Conservation (phyloP, 192 early-diverging fungal genomes). For the Coemansia sp. region DNA sequence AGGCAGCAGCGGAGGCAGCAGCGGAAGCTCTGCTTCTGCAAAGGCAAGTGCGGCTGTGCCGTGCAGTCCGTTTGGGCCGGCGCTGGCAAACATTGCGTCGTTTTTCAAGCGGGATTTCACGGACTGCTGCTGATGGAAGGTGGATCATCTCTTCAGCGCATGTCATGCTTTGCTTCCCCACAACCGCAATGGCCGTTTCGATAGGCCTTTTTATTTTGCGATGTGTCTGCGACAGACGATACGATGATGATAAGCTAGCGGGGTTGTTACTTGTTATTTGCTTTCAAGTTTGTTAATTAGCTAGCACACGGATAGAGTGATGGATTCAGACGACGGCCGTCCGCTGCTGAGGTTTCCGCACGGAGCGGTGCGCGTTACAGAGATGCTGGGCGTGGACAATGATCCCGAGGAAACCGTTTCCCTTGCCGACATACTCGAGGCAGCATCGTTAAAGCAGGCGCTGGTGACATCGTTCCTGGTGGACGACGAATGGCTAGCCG, state of each 20-base stretch:
- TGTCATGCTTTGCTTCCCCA: no score
- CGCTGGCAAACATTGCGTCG: slow-evolving; percentile 19
- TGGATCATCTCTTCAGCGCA: no score
- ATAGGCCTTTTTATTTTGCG: no score
- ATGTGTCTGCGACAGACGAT: no score
- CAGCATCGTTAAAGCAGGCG: slow-evolving; percentile 3
- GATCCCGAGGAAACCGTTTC: slow-evolving; percentile 4
- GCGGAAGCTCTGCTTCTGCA: no score
- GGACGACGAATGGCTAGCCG: slow-evolving; percentile 24
- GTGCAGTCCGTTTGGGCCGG: slow-evolving; percentile 23
- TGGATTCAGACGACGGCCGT: not conserved
- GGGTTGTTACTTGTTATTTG: not conserved
- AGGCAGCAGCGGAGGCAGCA: no score
- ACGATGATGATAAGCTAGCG: not conserved
- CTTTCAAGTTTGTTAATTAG: not conserved
- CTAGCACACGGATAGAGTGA: not conserved
- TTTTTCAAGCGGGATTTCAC: slow-evolving; percentile 41
- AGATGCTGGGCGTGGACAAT: not conserved
- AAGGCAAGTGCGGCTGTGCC: not conserved
- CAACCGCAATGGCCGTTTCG: no score
- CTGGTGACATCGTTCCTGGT: slow-evolving; percentile 20
- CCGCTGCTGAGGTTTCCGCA: not conserved
- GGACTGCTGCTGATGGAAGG: no score
- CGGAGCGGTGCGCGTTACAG: slow-evolving; percentile 23
- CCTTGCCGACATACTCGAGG: slow-evolving; percentile 15